Percentiles rank a stretch among this genome's conserved stretches.
These are phyloP conservation scores for Paramecium tetraurelia DNA, from an alignment of 73 alveolate species.

Conservation along the genomic window DNA sequence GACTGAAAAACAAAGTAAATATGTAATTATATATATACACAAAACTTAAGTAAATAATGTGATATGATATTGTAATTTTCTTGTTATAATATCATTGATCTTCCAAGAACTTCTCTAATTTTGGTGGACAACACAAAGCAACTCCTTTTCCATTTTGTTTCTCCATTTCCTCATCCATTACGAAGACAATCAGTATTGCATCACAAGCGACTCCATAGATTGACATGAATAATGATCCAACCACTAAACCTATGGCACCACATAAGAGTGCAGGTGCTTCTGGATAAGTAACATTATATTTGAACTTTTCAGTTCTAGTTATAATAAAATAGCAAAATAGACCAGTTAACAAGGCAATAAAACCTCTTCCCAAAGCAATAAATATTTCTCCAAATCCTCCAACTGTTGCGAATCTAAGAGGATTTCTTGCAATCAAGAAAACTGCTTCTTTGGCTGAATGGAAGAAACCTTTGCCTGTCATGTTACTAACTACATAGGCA, in stretches of 20 bases:
- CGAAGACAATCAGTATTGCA: conserved; percentile 87
- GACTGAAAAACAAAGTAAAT: background rate
- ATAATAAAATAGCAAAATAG: conserved; percentile 86
- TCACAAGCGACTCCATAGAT: conserved; percentile 91
- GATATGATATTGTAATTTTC: background rate
- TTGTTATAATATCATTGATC: conserved; percentile 1
- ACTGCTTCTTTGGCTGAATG: conserved; percentile 92
- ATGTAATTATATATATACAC: too few relatives aligned
- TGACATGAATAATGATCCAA: conserved; percentile 85
- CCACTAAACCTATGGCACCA: conserved; percentile 78
- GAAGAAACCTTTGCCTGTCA: conserved; percentile 88
- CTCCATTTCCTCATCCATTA: conserved; percentile 89
- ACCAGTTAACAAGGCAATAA: conserved; percentile 77
- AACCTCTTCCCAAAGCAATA: conserved; percentile 81
- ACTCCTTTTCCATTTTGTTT: conserved; percentile 67
- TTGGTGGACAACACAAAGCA: conserved; percentile 35
- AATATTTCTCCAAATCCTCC: conserved; percentile 85
- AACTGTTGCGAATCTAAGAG: conserved; percentile 82
- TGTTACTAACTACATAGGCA: conserved; percentile 94
- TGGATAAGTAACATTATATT: conserved; percentile 88
- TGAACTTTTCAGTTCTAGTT: conserved; percentile 70
- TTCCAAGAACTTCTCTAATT: conserved; percentile 17
- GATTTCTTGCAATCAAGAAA: conserved; percentile 85
- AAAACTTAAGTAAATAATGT: background rate
- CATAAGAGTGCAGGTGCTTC: conserved; percentile 82